Evolutionary conservation across 257 asterid genomes (phyloP), one percentile per base, ranked within the genome.

Genomic region (Orobanche coerulescens): DNA sequence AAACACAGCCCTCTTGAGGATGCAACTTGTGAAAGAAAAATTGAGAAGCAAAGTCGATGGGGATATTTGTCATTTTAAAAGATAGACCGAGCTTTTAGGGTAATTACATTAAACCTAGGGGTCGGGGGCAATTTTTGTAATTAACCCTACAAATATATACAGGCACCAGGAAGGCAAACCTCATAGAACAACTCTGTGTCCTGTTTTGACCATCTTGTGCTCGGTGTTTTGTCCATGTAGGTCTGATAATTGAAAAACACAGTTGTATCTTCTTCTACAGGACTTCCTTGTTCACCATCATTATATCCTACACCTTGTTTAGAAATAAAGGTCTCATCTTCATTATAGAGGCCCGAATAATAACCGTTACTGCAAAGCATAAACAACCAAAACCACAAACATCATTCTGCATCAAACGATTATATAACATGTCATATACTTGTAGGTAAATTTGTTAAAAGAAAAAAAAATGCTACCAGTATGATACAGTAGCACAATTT

Each of bases 181-280:
- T 93, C 71, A 39, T 93, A 93, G 80, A 93, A 93, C 71, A 82
- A 67, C 68, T 89, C 94, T 6, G 95, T 89, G 52, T 89, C 97
- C 80, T 81, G 81, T 72, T 89, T 80, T 44, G 95, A 73, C 98
- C 98, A 93, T 81, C 86, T 75, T 50, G 57, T 55, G 39, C 66
- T 66, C 39, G 91, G 91, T 63, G 94, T 79, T 67, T 42, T 89
- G 63, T 82, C 77, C 98, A 89, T 89, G 68, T 76, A 74, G 36
- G 91, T 75, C 52, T 86, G 97, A 69, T 93, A 89, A 77, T 89
- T 93, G 78, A 76, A 81, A 78, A 54, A 73, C 72, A 57, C 23
- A 44, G 73, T 25, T 36, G 64, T 65, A 33, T 91, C 96, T 60
- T 80, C 77, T 66, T 52, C 76, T 63, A 5, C 8, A 46, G 53